phyloP scores from a whole-genome alignment of 257 asterid genomes.

The Schizonepeta tenuifolia region DNA sequence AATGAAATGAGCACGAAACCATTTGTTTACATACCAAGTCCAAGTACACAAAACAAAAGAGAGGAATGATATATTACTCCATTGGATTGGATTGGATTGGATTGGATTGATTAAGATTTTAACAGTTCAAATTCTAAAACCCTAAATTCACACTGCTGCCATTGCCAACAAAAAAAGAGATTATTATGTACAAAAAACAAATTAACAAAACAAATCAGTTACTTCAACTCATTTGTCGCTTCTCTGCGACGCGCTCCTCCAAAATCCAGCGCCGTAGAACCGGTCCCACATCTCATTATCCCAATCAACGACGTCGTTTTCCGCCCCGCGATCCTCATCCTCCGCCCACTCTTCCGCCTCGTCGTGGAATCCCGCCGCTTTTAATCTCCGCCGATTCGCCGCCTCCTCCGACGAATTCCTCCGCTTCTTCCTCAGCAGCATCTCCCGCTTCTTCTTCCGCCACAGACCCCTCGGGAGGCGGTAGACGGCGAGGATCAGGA shows the following conservation, averaged over 20 bases:
- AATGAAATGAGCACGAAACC: not conserved
- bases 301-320: constrained; percentile 50
- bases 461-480: constrained; percentile 52
- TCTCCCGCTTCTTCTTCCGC: constrained; percentile 50
- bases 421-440: constrained; percentile 44
- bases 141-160: not conserved
- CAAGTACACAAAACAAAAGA: no score
- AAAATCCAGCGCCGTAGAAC: constrained; percentile 55
- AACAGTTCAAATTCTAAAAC: not conserved
- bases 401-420: constrained; percentile 25
- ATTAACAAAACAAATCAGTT: not conserved
- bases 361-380: constrained; percentile 26
- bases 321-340: constrained; percentile 33
- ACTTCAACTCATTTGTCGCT: constrained; percentile 20
- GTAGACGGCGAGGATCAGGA: constrained; percentile 49
- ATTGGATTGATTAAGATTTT: no score
- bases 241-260: constrained; percentile 53
- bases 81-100: no score
- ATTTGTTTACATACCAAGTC: no score
- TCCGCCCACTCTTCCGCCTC: constrained; percentile 35
- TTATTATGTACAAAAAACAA: not conserved
- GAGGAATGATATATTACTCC: no score
- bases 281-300: constrained; percentile 55
- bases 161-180: not conserved
- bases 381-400: constrained; percentile 26